These are phyloP conservation scores for Rhodosorus marinus DNA, from an alignment of 23 red algal species.

Conservation along the genomic window DNA sequence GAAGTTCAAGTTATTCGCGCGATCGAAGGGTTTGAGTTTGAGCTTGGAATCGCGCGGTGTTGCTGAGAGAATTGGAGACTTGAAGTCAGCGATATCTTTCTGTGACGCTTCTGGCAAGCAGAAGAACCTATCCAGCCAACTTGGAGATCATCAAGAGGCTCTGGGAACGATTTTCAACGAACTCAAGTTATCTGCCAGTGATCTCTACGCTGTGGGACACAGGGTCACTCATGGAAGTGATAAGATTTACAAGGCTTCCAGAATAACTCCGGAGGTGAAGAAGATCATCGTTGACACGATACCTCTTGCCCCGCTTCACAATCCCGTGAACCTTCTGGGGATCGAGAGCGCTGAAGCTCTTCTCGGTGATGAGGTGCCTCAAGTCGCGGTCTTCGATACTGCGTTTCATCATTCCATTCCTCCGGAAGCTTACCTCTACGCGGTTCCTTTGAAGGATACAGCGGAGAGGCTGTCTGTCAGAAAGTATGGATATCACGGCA, in stretches of 20 bases:
- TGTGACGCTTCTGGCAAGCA: neutral
- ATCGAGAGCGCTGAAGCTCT: neutral
- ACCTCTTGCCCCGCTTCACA: slow-evolving; percentile 1
- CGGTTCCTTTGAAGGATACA: neutral
- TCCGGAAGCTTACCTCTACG: neutral
- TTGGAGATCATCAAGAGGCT: neutral
- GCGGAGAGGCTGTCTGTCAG: neutral
- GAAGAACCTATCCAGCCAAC: neutral
- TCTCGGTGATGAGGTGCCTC: neutral
- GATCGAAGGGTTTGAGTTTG: neutral
- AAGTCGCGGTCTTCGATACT: slow-evolving; percentile 6
- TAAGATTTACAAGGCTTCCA: neutral
- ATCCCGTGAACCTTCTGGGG: slow-evolving; percentile 1
- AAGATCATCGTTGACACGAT: neutral
- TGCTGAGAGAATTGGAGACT: neutral
- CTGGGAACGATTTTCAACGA: neutral
- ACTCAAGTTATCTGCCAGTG: neutral
- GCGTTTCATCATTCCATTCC: slow-evolving; percentile 1
- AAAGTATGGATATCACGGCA: slow-evolving; percentile 1
- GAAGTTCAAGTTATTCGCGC: neutral
- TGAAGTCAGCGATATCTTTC: neutral
- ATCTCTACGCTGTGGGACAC: neutral
- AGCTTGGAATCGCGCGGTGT: neutral
- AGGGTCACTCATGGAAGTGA: neutral
- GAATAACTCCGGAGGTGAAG: neutral